These are phyloP conservation scores for Haberlea rhodopensis DNA, from an alignment of 257 asterid genomes.

Conservation along the genomic window DNA sequence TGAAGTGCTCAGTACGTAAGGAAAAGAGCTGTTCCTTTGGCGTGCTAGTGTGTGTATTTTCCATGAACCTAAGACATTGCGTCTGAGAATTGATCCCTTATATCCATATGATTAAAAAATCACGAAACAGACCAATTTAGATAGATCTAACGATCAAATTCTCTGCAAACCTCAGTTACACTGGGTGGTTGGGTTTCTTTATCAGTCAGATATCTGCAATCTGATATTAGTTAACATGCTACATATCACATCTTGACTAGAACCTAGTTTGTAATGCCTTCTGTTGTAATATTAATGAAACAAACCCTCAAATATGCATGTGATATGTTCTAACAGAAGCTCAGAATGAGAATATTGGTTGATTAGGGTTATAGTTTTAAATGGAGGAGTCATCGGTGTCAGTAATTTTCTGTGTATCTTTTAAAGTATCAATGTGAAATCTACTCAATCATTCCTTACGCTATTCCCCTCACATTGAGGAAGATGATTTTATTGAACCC, in stretches of 20 bases:
- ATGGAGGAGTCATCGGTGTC: not conserved
- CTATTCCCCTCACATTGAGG: no score
- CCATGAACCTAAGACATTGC: conserved; percentile 4
- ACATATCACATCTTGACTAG: conserved; percentile 9
- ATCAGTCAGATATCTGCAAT: not conserved
- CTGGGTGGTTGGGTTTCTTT: conserved; percentile 9
- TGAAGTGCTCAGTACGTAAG: not conserved
- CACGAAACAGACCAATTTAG: not conserved
- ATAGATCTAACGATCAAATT: conserved; percentile 1
- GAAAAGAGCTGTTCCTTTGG: conserved; percentile 6
- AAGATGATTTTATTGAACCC: no score
- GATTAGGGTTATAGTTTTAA: not conserved
- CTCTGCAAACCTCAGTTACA: conserved; percentile 15
- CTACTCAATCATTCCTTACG: not conserved
- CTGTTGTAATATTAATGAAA: conserved; percentile 3
- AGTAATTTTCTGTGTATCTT: not conserved
- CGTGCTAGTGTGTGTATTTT: conserved; percentile 6
- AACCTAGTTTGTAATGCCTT: not conserved
- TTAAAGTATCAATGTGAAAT: not conserved
- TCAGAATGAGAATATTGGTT: not conserved
- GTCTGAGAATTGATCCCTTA: conserved; percentile 15
- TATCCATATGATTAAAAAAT: not conserved
- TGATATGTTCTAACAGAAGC: not conserved
- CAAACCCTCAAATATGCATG: not conserved
- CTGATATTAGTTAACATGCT: conserved; percentile 2